Conservation (phyloP, 768 basidiomycete species). For the Xerocomellus intermedius region DNA sequence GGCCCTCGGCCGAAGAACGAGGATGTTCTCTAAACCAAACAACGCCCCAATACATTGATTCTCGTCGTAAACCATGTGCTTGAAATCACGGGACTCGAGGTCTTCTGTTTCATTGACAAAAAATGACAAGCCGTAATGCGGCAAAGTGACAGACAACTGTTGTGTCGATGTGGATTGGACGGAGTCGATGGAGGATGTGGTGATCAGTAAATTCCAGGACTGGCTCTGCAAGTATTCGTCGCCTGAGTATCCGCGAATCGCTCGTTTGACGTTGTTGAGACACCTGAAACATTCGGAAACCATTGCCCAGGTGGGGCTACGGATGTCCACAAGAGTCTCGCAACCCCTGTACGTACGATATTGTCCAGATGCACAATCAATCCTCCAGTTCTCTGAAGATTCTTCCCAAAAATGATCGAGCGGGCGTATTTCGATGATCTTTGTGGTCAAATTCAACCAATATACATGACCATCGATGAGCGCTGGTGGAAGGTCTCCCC, state of each 20-base stretch:
- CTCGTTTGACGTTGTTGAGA: no score
- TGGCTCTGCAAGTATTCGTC: no score
- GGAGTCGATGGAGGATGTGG: background rate
- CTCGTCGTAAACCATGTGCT: constrained; percentile 37
- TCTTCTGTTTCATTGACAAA: constrained; percentile 24
- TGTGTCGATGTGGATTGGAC: background rate
- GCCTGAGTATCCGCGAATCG: no score
- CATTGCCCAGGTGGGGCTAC: constrained; percentile 20
- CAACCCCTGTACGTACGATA: background rate
- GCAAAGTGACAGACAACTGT: constrained; percentile 28
- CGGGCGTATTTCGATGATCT: no score
- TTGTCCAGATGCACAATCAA: background rate
- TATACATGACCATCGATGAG: no score
- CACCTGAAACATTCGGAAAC: constrained; percentile 11
- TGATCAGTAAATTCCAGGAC: constrained; percentile 16
- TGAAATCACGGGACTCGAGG: constrained; percentile 39
- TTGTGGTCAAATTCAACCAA: no score
- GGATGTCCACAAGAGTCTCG: constrained; percentile 18
- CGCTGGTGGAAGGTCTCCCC: no score
- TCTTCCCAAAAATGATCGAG: constrained; percentile 15
- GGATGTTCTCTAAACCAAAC: constrained; percentile 37
- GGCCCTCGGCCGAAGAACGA: constrained; percentile 21
- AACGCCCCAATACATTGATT: constrained; percentile 40
- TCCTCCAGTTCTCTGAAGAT: constrained; percentile 21
- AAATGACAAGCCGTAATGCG: constrained; percentile 39